phyloP scores from a whole-genome alignment of 345 rosid species.

The Populus davidiana region DNA sequence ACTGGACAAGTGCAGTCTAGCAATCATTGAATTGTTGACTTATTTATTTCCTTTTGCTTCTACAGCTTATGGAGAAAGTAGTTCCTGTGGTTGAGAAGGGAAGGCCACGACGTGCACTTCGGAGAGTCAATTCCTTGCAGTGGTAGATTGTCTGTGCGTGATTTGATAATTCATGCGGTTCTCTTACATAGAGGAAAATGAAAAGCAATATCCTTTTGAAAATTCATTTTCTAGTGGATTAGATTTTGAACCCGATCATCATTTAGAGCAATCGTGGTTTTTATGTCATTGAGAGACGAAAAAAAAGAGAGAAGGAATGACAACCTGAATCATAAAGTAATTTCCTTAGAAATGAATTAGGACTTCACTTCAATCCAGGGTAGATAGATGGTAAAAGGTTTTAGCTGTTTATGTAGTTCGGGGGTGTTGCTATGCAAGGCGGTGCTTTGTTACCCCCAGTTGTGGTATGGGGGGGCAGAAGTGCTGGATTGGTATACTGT shows the following conservation, averaged over 20 bases:
- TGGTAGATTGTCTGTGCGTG: slow-evolving; percentile 42
- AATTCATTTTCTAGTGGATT: slow-evolving; percentile 15
- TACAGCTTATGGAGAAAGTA: slow-evolving; percentile 76
- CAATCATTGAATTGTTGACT: background rate
- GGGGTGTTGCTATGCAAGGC: slow-evolving; percentile 5
- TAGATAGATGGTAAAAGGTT: slow-evolving; percentile 1
- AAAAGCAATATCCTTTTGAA: slow-evolving; percentile 4
- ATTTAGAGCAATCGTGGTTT: slow-evolving; percentile 12
- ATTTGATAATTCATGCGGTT: background rate
- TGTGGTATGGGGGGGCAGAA: background rate
- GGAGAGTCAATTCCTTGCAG: slow-evolving; percentile 59
- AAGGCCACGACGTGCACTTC: slow-evolving; percentile 42
- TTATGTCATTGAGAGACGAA: background rate
- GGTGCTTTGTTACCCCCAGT: slow-evolving; percentile 2
- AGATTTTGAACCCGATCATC: slow-evolving; percentile 18
- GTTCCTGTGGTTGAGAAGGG: slow-evolving; percentile 65
- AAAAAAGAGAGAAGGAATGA: background rate
- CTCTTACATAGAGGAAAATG: slow-evolving; percentile 8
- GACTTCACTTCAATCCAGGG: background rate
- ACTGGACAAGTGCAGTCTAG: background rate
- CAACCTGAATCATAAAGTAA: background rate
- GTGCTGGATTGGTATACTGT: slow-evolving; percentile 20
- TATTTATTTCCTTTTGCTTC: background rate
- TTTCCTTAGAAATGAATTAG: slow-evolving; percentile 4
- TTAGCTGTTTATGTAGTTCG: slow-evolving; percentile 20